Base-by-base conservation (phyloP, 1,139 yeast species). In the Candida buenavistaensis region DNA sequence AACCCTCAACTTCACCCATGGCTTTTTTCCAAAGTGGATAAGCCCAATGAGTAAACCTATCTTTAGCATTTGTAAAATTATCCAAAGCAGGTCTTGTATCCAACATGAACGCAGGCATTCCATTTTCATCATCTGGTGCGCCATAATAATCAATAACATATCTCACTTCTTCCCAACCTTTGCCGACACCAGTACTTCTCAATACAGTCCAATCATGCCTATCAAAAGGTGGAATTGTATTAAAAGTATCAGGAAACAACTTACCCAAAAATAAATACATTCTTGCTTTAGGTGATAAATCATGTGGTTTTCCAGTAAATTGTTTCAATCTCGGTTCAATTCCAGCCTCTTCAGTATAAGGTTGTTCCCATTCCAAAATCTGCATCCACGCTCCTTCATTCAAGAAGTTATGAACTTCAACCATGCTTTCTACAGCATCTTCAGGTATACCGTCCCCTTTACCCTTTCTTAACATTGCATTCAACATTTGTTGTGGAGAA, bases 371-470 rank as follows among this genome's bases (percentile, higher is more conserved):
- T 40, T 81, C 78, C 45, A 88, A 65, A 38, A 94, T 89, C 57
- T 94, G 97, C 47, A 78, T 78, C 99, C 99, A 94, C 6, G 97
- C 97, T 9, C 96, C 97, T 60, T 94, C 99, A 58, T 94, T 94
- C 48, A 94, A 64, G 54, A 90, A 92, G 59, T 94, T 94, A 61
- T 94, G 99, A 30, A 92, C 96, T 44, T 84, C 94, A 23, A 94
- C 98, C 99, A 94, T 94, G 34, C 89, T 77, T 48, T 87, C 97
- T 5, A 92, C 97, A 0, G 97, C 97, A 44, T 88, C 96, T 57
- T 89, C 97, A 2, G 94, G 94, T 26, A 92, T 76, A 16, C 80
- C 87, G 30, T 84, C 83, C 20, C 82, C 87, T 52, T 89, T 89
- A 10, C 97, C 96, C 62, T 92, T 92, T 46, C 92, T 78, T 28